Evolutionary conservation across 2,329 filamentous ascomycete genomes (phyloP).

Genomic region (Phialemoniopsis sp.): DNA sequence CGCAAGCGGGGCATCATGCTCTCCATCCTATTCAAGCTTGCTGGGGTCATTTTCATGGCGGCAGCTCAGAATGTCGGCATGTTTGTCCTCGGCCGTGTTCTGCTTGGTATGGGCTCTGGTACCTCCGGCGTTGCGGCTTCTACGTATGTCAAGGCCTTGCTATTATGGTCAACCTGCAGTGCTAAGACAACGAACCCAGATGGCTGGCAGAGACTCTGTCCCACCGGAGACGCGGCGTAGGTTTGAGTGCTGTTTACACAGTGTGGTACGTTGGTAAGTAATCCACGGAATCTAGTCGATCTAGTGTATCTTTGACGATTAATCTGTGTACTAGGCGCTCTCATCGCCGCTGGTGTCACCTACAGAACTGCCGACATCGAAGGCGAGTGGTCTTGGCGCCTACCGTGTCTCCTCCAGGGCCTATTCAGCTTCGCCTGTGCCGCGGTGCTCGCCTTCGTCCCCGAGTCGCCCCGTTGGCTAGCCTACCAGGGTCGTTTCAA

Average conservation of each 20-base stretch:
- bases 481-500: conserved; percentile 1
- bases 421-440: neutral
- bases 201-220: too few species aligned
- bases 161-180: too few species aligned
- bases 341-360: too few species aligned
- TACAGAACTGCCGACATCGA: conserved; percentile 7
- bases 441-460: neutral
- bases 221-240: too few species aligned
- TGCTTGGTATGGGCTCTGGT: conserved; percentile 28
- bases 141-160: conserved; percentile 16
- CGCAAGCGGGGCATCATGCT: conserved; percentile 26
- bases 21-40: conserved; percentile 31
- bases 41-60: conserved; percentile 27
- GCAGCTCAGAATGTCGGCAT: conserved; percentile 27
- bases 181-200: too few species aligned
- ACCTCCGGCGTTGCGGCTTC: conserved; percentile 35
- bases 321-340: too few species aligned
- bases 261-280: too few species aligned
- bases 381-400: conserved; percentile 10
- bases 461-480: conserved; percentile 11
- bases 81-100: conserved; percentile 32
- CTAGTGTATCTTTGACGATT: too few species aligned
- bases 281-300: too few species aligned
- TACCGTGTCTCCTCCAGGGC: conserved; percentile 11
- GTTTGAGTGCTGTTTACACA: too few species aligned